A percentile compares a stretch with the other conserved stretches of the same genome.
Conservation (phyloP, 2,329 filamentous ascomycete species). For the Curvularia eragrostidis region DNA sequence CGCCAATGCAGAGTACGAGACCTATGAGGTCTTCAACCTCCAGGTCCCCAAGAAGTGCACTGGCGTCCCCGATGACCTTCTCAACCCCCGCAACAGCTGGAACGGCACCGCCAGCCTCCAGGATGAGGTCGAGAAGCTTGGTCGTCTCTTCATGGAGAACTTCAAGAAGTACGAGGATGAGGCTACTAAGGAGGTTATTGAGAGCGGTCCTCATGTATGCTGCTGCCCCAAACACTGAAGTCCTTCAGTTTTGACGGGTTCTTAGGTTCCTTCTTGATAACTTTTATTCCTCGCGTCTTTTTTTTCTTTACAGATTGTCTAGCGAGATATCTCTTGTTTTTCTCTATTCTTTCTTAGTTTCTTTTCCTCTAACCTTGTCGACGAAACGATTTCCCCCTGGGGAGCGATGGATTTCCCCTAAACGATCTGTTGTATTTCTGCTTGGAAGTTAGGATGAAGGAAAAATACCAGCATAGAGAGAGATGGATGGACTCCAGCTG, state of each 20-base stretch:
- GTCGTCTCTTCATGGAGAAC: slow-evolving; percentile 90
- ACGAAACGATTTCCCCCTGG: neutral
- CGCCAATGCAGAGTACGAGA: slow-evolving; percentile 91
- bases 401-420: neutral
- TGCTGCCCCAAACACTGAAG: slow-evolving; percentile 47
- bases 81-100: slow-evolving; percentile 96
- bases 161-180: slow-evolving; percentile 93
- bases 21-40: slow-evolving; percentile 95
- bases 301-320: slow-evolving; percentile 19
- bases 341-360: neutral
- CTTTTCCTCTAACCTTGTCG: neutral
- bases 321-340: neutral
- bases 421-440: neutral
- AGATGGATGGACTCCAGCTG: neutral
- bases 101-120: slow-evolving; percentile 83
- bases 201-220: slow-evolving; percentile 54
- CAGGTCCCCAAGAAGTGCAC: slow-evolving; percentile 91
- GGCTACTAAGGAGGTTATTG: slow-evolving; percentile 61
- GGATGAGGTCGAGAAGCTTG: slow-evolving; percentile 88
- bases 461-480: neutral
- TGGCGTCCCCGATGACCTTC: slow-evolving; percentile 85
- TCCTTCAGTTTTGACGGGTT: slow-evolving; percentile 4
- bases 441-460: neutral
- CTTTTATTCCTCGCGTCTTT: slow-evolving; percentile 12
- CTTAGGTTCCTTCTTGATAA: slow-evolving; percentile 15